Evolutionary conservation across 495 filamentous ascomycete genomes (phyloP).

Genomic region (Astrocystis sublimbata): DNA sequence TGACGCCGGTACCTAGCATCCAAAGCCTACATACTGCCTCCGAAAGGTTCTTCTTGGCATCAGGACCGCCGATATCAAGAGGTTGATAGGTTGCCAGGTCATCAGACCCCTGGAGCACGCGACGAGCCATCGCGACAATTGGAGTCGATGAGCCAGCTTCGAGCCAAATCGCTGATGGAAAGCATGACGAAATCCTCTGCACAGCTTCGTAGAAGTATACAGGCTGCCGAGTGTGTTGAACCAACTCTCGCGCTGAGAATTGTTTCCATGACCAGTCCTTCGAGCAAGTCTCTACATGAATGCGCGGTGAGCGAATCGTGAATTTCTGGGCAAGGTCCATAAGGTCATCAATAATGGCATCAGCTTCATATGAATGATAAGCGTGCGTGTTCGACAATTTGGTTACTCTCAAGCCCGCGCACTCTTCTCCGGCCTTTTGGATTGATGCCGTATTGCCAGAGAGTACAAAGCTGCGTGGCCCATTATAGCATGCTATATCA

Average conservation of each 20-base stretch:
- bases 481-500: slow-evolving; percentile 56
- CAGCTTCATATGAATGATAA: slow-evolving; percentile 44
- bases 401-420: slow-evolving; percentile 24
- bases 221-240: not conserved
- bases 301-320: not conserved
- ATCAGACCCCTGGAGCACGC: too few relatives aligned
- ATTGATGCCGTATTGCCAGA: slow-evolving; percentile 36
- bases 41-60: too few relatives aligned
- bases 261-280: not conserved
- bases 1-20: too few relatives aligned
- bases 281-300: not conserved
- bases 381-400: slow-evolving; percentile 45
- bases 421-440: slow-evolving; percentile 32
- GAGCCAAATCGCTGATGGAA: too few relatives aligned
- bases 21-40: too few relatives aligned
- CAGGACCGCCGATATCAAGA: too few relatives aligned
- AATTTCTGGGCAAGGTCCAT: not conserved
- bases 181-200: not conserved
- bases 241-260: not conserved
- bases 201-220: not conserved
- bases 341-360: slow-evolving; percentile 8
- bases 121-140: too few relatives aligned
- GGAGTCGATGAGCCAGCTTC: too few relatives aligned
- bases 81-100: too few relatives aligned
- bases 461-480: slow-evolving; percentile 45